These are phyloP conservation scores for Metarhizium anisopliae DNA, from an alignment of 2,329 filamentous ascomycete genomes.

Conservation along the genomic window DNA sequence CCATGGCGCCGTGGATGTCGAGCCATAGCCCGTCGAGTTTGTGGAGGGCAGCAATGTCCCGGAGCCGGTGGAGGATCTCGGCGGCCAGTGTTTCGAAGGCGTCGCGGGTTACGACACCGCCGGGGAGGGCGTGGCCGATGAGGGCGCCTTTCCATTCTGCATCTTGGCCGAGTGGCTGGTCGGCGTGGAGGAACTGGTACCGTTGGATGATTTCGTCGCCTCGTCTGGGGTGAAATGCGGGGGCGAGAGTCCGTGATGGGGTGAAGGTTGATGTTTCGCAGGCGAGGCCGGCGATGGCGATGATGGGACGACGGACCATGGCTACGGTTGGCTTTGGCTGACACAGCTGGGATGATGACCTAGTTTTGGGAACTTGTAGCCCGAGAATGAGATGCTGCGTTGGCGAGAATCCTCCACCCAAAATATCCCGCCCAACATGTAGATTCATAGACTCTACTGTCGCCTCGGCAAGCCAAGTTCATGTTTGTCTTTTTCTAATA, in stretches of 20 bases:
- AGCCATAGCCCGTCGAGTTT: constrained; percentile 42
- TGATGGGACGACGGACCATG: constrained; percentile 25
- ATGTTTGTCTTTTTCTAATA: too few relatives aligned
- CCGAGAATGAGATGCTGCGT: too few relatives aligned
- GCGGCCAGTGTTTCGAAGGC: constrained; percentile 35
- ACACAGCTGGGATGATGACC: too few relatives aligned
- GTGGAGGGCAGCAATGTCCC: constrained; percentile 21
- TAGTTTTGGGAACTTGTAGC: too few relatives aligned
- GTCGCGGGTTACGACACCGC: constrained; percentile 35
- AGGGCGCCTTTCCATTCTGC: constrained; percentile 41
- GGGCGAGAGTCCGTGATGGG: constrained; percentile 36
- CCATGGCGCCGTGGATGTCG: constrained; percentile 49
- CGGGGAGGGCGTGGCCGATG: constrained; percentile 41
- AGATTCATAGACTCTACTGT: too few relatives aligned
- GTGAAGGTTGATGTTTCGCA: constrained; percentile 46
- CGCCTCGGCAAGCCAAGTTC: too few relatives aligned
- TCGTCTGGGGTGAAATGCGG: constrained; percentile 39
- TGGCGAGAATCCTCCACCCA: too few relatives aligned
- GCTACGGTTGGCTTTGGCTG: not conserved
- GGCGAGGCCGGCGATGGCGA: constrained; percentile 42
- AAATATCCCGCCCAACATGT: too few relatives aligned
- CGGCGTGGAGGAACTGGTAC: constrained; percentile 35
- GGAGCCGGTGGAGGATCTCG: constrained; percentile 31
- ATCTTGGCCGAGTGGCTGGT: constrained; percentile 28
- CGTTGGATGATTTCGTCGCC: constrained; percentile 32